Evolutionary conservation across 2,329 filamentous ascomycete genomes (phyloP).

Genomic region (Penicillium verrucosum): DNA sequence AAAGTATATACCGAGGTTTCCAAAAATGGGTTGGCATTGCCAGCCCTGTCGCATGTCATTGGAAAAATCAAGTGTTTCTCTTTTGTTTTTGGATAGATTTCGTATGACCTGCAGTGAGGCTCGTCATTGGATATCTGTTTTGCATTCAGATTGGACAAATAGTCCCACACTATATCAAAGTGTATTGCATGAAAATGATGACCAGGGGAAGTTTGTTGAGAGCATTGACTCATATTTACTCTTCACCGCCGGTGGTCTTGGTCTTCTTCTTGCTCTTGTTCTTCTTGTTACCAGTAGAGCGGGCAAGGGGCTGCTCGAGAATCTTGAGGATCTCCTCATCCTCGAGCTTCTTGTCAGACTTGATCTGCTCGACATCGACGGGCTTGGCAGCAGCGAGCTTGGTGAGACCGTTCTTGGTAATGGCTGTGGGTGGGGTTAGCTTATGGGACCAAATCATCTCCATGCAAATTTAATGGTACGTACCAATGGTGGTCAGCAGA

Average conservation of each 20-base stretch:
- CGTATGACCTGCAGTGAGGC: slow-evolving; percentile 14
- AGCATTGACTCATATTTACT: slow-evolving; percentile 43
- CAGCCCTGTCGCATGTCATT: slow-evolving; percentile 4
- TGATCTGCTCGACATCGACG: slow-evolving; percentile 75
- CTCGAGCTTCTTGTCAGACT: slow-evolving; percentile 96
- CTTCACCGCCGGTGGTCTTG: slow-evolving; percentile 47
- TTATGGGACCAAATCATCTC: not conserved
- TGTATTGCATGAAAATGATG: slow-evolving; percentile 18
- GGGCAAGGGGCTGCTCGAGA: slow-evolving; percentile 76
- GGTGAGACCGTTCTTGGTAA: slow-evolving; percentile 95
- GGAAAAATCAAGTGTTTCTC: slow-evolving; percentile 10
- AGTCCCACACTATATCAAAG: slow-evolving; percentile 17
- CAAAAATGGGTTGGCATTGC: slow-evolving; percentile 4
- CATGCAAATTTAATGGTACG: slow-evolving; percentile 40
- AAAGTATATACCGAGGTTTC: slow-evolving; percentile 8
- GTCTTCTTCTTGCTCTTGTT: slow-evolving; percentile 88
- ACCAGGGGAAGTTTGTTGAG: slow-evolving; percentile 14
- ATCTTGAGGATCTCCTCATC: slow-evolving; percentile 96
- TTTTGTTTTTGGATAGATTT: slow-evolving; percentile 15
- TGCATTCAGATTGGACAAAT: slow-evolving; percentile 14
- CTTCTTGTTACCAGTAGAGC: slow-evolving; percentile 65
- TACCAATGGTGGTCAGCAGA: slow-evolving; percentile 88
- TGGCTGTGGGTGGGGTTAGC: slow-evolving; percentile 56
- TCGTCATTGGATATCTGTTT: slow-evolving; percentile 28
- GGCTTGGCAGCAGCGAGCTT: slow-evolving; percentile 74